phyloP scores from a whole-genome alignment of 2,329 filamentous ascomycete species.

The Endoconidiophora polonica region DNA sequence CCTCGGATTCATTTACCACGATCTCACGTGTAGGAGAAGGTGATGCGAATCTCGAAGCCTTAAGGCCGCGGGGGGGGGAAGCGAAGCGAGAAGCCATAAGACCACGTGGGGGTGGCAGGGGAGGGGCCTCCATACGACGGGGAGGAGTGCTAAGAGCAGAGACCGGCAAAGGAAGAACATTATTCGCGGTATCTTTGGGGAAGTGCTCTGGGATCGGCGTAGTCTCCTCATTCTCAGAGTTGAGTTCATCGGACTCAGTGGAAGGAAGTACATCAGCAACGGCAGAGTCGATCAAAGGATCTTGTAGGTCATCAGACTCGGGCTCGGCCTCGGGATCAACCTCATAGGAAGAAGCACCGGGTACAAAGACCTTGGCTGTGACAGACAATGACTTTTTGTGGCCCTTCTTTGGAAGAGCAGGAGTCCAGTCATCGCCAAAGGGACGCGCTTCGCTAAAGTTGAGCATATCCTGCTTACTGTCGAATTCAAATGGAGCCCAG shows the following conservation, averaged over 20 bases:
- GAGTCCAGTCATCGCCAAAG: constrained; percentile 34
- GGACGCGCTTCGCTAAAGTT: constrained; percentile 36
- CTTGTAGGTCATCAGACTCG: constrained; percentile 14
- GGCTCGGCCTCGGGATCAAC: constrained; percentile 15
- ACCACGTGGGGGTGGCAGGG: constrained; percentile 14
- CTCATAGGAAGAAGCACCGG: constrained; percentile 22
- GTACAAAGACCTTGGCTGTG: constrained; percentile 51
- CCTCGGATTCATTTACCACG: constrained; percentile 26
- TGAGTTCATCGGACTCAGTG: not conserved
- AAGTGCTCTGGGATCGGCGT: constrained; percentile 13
- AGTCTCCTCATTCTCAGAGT: constrained; percentile 6
- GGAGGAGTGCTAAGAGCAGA: constrained; percentile 2
- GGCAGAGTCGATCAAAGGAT: not conserved
- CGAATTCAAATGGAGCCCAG: constrained; percentile 46
- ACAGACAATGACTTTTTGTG: constrained; percentile 48
- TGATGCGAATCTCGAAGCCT: constrained; percentile 32
- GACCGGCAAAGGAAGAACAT: constrained; percentile 14
- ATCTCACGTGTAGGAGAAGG: constrained; percentile 27
- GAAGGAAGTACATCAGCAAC: not conserved
- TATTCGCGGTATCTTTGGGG: constrained; percentile 11
- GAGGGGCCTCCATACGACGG: constrained; percentile 15
- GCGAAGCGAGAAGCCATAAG: constrained; percentile 33
- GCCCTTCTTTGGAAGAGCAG: constrained; percentile 11
- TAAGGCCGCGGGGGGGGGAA: constrained; percentile 23
- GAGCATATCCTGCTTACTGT: constrained; percentile 29